Evolutionary conservation across 73 alveolate species (phyloP).

Genomic region (Symbiodinium natans): DNA sequence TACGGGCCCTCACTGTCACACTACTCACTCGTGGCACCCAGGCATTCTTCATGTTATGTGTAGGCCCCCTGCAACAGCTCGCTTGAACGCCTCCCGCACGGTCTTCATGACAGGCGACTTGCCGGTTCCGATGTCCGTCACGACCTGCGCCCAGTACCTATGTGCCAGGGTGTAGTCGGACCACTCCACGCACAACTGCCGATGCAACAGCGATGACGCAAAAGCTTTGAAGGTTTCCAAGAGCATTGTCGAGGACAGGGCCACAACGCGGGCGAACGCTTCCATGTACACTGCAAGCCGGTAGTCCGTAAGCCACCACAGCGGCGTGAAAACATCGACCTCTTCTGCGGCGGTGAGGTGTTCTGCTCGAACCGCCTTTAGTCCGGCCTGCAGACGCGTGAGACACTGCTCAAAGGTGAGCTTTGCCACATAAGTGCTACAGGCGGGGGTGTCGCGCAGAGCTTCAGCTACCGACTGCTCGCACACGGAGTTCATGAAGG

Average conservation of each 20-base stretch:
- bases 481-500: not conserved
- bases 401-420: not conserved
- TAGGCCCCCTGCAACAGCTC: too few relatives aligned
- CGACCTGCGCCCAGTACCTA: too few relatives aligned
- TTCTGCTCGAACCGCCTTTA: not conserved
- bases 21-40: too few relatives aligned
- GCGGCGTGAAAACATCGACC: not conserved
- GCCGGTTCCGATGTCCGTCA: too few relatives aligned
- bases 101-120: too few relatives aligned
- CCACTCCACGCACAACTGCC: not conserved
- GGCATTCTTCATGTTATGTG: too few relatives aligned
- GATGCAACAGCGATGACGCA: not conserved
- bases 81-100: too few relatives aligned
- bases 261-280: too few relatives aligned
- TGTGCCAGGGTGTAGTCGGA: not conserved
- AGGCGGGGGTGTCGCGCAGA: too few relatives aligned
- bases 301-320: not conserved
- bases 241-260: too few relatives aligned
- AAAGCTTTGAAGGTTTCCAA: not conserved
- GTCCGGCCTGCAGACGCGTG: not conserved
- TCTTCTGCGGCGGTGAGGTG: not conserved
- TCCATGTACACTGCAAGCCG: not conserved
- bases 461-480: not conserved
- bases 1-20: too few relatives aligned
- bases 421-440: too few relatives aligned